Percentiles rank a stretch among this genome's conserved stretches.
These are phyloP conservation scores for Leccinum truebloodii DNA, from an alignment of 768 basidiomycete genomes.

Conservation along the genomic window DNA sequence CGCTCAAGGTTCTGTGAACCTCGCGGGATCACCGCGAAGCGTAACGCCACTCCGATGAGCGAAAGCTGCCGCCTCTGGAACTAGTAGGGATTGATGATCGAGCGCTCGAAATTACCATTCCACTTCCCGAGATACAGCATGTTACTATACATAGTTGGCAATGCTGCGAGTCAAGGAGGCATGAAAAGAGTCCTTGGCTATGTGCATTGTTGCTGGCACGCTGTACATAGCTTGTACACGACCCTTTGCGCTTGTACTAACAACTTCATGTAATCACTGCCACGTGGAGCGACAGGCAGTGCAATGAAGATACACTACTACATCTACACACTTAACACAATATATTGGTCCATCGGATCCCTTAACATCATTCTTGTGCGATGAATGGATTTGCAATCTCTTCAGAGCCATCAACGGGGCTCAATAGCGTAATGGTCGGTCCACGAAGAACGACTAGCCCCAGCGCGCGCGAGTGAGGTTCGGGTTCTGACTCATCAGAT, in stretches of 20 bases:
- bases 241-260: slow-evolving; percentile 5
- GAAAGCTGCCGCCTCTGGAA: slow-evolving; percentile 1
- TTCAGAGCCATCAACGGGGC: slow-evolving; percentile 93
- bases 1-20: slow-evolving; percentile 18
- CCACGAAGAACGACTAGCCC: slow-evolving; percentile 91
- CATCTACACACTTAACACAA: background rate
- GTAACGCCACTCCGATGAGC: slow-evolving; percentile 29
- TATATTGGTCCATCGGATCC: background rate
- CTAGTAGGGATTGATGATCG: slow-evolving; percentile 3
- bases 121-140: background rate
- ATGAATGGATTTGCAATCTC: slow-evolving; percentile 91
- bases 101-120: slow-evolving; percentile 2
- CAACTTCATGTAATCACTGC: slow-evolving; percentile 20
- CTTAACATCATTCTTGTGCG: slow-evolving; percentile 52
- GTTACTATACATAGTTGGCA: background rate
- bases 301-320: slow-evolving; percentile 6
- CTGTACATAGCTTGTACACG: slow-evolving; percentile 12
- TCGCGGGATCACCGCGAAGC: slow-evolving; percentile 20
- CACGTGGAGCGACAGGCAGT: slow-evolving; percentile 16
- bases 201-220: slow-evolving; percentile 6
- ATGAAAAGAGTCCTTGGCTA: background rate
- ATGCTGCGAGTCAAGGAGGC: background rate
- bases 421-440: slow-evolving; percentile 91
- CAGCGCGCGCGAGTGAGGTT: slow-evolving; percentile 62
- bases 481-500: slow-evolving; percentile 48